Percentiles rank a stretch among this genome's conserved stretches.
Evolutionary conservation across 139 green algal species (phyloP).

Genomic region (Mesostigma viride): DNA sequence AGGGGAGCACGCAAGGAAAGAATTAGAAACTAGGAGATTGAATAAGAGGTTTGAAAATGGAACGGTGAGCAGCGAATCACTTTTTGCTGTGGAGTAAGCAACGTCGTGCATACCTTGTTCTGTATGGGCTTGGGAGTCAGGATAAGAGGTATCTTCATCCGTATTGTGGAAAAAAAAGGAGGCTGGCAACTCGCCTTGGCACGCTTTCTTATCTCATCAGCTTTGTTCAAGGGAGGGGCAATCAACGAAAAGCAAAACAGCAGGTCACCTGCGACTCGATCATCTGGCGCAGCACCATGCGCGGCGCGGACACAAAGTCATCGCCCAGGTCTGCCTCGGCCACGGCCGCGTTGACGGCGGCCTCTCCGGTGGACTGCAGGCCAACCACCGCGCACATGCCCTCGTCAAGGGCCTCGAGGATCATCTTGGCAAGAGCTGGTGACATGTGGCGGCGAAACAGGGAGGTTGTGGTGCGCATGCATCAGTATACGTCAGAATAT

Average conservation of each 20-base stretch:
- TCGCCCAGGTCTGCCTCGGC: background rate
- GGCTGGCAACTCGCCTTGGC: too few species aligned
- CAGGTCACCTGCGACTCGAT: background rate
- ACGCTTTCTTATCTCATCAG: too few species aligned
- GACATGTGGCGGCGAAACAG: slow-evolving; percentile 53
- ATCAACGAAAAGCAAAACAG: background rate
- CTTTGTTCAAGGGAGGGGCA: too few species aligned
- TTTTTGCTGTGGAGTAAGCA: too few species aligned
- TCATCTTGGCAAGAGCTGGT: slow-evolving; percentile 38
- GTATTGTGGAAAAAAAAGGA: too few species aligned
- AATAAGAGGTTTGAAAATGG: too few species aligned
- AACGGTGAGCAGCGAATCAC: too few species aligned
- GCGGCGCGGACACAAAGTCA: background rate
- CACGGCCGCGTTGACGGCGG: slow-evolving; percentile 35
- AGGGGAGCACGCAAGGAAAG: too few species aligned
- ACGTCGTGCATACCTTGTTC: too few species aligned
- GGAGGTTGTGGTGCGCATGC: slow-evolving; percentile 49
- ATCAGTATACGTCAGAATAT: slow-evolving; percentile 45
- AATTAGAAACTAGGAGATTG: too few species aligned
- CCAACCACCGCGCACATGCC: slow-evolving; percentile 50
- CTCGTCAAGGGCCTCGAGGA: slow-evolving; percentile 38
- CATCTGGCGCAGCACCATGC: background rate
- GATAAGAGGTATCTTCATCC: too few species aligned
- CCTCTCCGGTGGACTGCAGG: slow-evolving; percentile 63
- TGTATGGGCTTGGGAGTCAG: too few species aligned